phyloP scores from a whole-genome alignment of 257 asterid genomes.

The Solanum boliviense region DNA sequence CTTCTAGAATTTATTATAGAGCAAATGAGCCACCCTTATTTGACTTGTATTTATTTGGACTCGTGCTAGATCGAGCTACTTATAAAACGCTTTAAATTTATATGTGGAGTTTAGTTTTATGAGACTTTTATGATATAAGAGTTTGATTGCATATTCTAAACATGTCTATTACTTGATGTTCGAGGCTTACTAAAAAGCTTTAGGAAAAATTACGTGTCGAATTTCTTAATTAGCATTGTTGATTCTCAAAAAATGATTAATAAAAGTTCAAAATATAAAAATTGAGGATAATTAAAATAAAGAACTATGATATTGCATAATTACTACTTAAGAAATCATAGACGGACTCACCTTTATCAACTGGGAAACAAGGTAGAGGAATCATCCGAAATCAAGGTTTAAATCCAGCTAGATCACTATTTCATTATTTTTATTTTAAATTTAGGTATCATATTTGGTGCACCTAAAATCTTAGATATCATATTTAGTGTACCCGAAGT shows the following conservation, averaged over 20 bases:
- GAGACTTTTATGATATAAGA: no score
- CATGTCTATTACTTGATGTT: background rate
- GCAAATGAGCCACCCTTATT: background rate
- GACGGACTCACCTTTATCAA: background rate
- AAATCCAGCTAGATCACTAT: no score
- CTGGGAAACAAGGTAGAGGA: no score
- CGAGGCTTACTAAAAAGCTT: background rate
- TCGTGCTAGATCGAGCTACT: no score
- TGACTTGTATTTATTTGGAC: background rate
- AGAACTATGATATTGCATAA: background rate
- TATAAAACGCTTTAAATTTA: no score
- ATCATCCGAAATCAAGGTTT: no score
- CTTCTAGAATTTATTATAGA: background rate
- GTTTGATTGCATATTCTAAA: background rate
- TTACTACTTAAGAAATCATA: background rate
- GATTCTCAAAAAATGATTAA: no score
- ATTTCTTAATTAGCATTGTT: no score
- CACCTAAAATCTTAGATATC: no score
- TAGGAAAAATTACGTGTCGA: rapidly evolving
- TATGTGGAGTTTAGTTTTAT: no score
- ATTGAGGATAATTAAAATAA: background rate
- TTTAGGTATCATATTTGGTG: background rate
- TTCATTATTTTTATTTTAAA: no score
- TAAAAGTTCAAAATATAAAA: background rate
- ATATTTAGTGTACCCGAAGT: no score